Conservation (phyloP, 257 asterid genomes). For the Eustoma russellianum region DNA sequence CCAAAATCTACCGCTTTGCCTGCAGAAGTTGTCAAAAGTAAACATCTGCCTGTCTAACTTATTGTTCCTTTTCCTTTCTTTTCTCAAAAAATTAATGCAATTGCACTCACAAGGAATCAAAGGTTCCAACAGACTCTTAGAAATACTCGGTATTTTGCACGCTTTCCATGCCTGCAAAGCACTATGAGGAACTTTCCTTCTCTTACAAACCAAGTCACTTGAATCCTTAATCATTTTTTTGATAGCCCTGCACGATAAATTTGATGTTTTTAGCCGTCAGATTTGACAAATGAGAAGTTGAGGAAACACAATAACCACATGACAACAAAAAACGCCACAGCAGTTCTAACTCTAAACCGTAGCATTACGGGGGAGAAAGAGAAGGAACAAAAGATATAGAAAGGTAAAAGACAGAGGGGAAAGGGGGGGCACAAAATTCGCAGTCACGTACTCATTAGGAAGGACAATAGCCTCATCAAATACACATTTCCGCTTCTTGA, state of each 20-base stretch:
- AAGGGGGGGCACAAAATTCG: too few species aligned
- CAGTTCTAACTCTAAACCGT: too few species aligned
- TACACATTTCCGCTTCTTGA: constrained; percentile 47
- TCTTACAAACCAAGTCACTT: constrained; percentile 38
- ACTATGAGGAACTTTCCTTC: constrained; percentile 35
- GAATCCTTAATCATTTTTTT: constrained; percentile 41
- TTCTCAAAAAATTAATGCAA: neutral
- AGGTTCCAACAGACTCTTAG: constrained; percentile 54
- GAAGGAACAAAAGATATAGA: neutral
- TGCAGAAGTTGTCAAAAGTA: constrained; percentile 15
- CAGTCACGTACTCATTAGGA: constrained; percentile 36
- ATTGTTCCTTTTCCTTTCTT: neutral
- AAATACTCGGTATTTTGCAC: constrained; percentile 28
- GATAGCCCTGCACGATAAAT: constrained; percentile 24
- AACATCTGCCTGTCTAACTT: neutral
- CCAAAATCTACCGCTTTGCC: constrained; percentile 30
- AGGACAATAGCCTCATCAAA: constrained; percentile 35
- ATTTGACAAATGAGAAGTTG: too few species aligned
- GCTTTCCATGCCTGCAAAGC: constrained; percentile 42
- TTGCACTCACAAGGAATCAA: constrained; percentile 44
- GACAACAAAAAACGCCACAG: neutral
- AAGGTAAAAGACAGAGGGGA: too few species aligned
- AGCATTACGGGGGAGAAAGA: too few species aligned
- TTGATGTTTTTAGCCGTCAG: too few species aligned
- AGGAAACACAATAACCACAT: too few species aligned